Base-by-base conservation (phyloP, 495 filamentous ascomycete genomes). In the Hypoxylon lenormandii region DNA sequence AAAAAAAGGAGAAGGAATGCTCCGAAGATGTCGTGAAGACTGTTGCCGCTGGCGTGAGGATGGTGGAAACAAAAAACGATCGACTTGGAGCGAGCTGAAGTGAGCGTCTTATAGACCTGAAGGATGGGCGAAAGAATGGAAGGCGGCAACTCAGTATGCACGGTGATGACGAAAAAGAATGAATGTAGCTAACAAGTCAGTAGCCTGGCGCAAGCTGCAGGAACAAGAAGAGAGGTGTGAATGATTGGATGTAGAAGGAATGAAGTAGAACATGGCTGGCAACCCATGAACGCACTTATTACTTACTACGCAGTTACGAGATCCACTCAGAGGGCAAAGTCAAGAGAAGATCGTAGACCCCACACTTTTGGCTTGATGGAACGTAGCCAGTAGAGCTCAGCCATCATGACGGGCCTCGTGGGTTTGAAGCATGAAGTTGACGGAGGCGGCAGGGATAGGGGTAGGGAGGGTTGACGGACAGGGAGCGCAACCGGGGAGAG, bases 341-440 rank as follows among this genome's bases (percentile, higher is more conserved):
- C 33, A 16, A 61, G 30, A 64, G 69, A 23, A 68, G 69, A 72
- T 72, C 69, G 64, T 40, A 37, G 38, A 57, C 69, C 54, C 69
- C 69, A 72, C 64, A 64, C 23, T 53, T 48, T 28, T 59, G 60
- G 62, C 38, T 50, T 38, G 60, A 63, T 68, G 67, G 69, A 71
- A 71, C 74, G 48, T 66, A 66, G 58, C 77, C 77, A 79, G 70
- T 78, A 63, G 58, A 70, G 60, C 69, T 66, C 42, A 62, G 66
- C 69, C 72, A 70, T 76, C 55, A 13, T 56, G 54, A 57, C 69
- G 54, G 40, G 48, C 62, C 58, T 69, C 66, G 59, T 65, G 53
- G 62, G 60, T 70, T 74, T 66, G 77, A 75, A 53, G 74, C 69
- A 71, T 66, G 63, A 45, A 60, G 75, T 70, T 55, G 64, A 66